Base-by-base conservation (phyloP, 2,329 filamentous ascomycete genomes). In the Trichocomaceae sp. region DNA sequence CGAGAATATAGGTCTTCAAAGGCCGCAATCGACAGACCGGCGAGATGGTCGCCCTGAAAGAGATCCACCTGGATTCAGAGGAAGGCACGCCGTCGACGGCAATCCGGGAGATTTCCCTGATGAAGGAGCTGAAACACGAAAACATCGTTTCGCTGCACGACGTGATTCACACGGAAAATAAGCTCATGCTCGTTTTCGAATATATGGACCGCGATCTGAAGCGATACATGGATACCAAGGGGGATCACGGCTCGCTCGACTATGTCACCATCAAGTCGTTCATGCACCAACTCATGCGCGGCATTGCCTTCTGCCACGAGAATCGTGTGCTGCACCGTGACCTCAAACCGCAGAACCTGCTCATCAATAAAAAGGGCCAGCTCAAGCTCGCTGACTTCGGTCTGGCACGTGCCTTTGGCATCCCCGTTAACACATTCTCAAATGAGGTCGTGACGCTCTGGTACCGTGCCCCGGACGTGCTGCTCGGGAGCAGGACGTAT, bases 121-220 rank as follows among this genome's bases (percentile, higher is more conserved):
- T 99, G 93, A 99, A 99, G 75, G 93, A 99, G 75, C 82, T 99
- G 62, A 97, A 97, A 75, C 93, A 99, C 74, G 91, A 96, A 71
- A 97, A 96, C 69, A 97, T 99, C 62, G 91, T 99, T 64, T 89
- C 87, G 57, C 84, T 99, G 5, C 90, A 97, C 80, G 93, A 99
- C 79, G 93, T 99, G 55, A 97, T 99, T 66, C 93, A 99, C 74
- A 99, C 93, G 56, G 93, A 99, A 78, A 99, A 97, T 76, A 99
- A 99, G 73, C 84, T 99, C 56, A 99, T 99, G 93, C 85, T 99
- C 41, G 93, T 99, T 9, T 99, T 99, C 64, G 93, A 99, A 73
- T 96, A 86, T 74, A 96, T 99, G 92, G 93, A 99, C 74, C 90
- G 91, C 69, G 93, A 99, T 68, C 77, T 99, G 10, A 99, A 99